Base-by-base conservation (phyloP, 495 filamentous ascomycete genomes). In the Xylaria telfairii region DNA sequence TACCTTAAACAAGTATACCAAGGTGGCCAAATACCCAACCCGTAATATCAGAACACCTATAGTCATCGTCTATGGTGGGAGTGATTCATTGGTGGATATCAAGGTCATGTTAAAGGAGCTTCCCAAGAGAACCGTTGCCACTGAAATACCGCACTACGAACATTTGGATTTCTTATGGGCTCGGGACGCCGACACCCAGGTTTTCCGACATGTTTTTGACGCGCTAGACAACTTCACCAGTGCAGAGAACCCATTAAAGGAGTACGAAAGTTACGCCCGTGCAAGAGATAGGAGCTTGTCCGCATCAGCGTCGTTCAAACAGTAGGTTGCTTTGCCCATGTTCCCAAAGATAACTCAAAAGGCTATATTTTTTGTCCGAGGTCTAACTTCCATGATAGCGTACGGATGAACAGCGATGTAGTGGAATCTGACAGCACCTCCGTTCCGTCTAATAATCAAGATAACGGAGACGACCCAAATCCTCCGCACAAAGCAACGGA, bases 131-230 rank as follows among this genome's bases (percentile, higher is more conserved):
- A 99, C 95, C 7, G 82, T 94, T 17, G 93, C 93, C 15, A 95
- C 89, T 67, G 90, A 92, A 73, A 91, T 98, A 60, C 87, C 90
- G 5, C 93, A 97, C 70, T 99, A 96, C 76, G 96, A 99, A 76
- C 96, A 99, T 80, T 87, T 99, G 44, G 96, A 99, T 79, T 97
- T 99, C 77, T 83, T 99, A n/a, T 99, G 96, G 96, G 95, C 92
- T 5, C 81, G 87, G 32, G 92, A 97, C 75, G 92, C 96, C 13
- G 86, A 96, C 61, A 83, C 83, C n/a, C 86, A 92, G 47, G 95
- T 98, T 3, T 97, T 97, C 75, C 91, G 89, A 12, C 91, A 97
- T 80, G 93, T 98, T 15, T 94, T 96, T 74, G 90, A 95, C 71
- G 94, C 95, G 0, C 83, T 99, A 4, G 90, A 94, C 53, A 87